Conservation (phyloP, 2,329 filamentous ascomycete species). For the Hymenoscyphus scutula region DNA sequence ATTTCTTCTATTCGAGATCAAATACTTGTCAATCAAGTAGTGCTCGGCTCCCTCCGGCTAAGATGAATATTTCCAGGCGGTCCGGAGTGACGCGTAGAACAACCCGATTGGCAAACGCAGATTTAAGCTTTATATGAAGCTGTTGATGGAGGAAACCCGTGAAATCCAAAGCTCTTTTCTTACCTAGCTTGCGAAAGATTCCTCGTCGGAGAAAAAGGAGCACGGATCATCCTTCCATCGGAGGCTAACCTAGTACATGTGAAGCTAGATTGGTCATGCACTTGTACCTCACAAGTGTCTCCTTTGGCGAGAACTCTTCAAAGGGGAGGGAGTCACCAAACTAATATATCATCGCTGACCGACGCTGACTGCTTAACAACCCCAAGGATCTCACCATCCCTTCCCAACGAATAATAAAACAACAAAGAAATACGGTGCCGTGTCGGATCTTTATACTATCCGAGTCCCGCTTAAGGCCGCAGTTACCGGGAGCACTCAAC, state of each 20-base stretch:
- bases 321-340: background rate
- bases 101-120: background rate
- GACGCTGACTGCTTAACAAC: background rate
- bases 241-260: background rate
- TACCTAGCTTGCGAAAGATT: background rate
- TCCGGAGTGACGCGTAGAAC: background rate
- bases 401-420: background rate
- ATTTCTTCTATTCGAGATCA: too few species aligned
- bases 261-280: slow-evolving; percentile 1
- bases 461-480: background rate
- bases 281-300: background rate
- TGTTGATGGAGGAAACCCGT: background rate
- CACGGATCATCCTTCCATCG: too few species aligned
- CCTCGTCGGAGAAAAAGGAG: too few species aligned
- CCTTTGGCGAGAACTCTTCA: background rate
- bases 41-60: too few species aligned
- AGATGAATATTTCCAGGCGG: too few species aligned
- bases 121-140: background rate
- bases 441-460: background rate
- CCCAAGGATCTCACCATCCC: background rate
- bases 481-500: background rate
- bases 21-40: too few species aligned
- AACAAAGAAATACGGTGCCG: background rate
- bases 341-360: background rate
- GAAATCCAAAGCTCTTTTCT: background rate